Conservation (phyloP, 2,329 filamentous ascomycete species). For the Penicillium aurantiogriseum region DNA sequence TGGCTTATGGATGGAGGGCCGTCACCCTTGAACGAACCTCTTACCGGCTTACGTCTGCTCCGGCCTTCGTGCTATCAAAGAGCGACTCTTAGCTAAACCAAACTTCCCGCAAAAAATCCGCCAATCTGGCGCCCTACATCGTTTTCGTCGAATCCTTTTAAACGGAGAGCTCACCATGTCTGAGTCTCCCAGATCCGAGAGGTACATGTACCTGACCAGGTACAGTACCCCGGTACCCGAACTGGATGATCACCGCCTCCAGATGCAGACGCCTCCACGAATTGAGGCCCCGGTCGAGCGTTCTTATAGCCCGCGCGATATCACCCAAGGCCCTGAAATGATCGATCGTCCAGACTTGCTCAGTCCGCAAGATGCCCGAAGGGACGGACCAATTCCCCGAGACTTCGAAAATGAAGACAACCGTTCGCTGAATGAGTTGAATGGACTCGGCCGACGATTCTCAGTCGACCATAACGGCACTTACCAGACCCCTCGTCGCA, state of each 20-base stretch:
- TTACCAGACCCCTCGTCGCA: constrained; percentile 34
- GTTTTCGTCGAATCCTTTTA: not conserved
- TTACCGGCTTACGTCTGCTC: constrained; percentile 28
- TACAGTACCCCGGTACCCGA: constrained; percentile 64
- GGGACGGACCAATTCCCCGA: constrained; percentile 56
- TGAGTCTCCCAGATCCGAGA: constrained; percentile 64
- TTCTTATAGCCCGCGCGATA: constrained; percentile 36
- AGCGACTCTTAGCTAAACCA: constrained; percentile 8
- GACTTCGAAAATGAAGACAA: constrained; percentile 91
- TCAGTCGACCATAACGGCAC: constrained; percentile 45
- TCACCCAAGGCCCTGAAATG: constrained; percentile 48
- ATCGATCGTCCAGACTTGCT: constrained; percentile 50
- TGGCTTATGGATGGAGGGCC: constrained; percentile 42
- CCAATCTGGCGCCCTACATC: constrained; percentile 22
- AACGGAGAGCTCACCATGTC: constrained; percentile 37
- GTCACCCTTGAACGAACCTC: constrained; percentile 30
- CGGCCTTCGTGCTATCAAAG: constrained; percentile 24
- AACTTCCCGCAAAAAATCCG: constrained; percentile 4
- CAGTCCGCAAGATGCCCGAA: constrained; percentile 48
- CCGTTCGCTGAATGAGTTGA: constrained; percentile 36
- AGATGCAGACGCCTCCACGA: constrained; percentile 38
- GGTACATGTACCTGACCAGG: constrained; percentile 56
- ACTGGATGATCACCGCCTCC: constrained; percentile 79
- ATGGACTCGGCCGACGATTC: constrained; percentile 37
- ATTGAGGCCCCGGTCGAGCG: constrained; percentile 40